Base-by-base conservation (phyloP, 2,329 filamentous ascomycete species). In the Fusarium miscanthi region DNA sequence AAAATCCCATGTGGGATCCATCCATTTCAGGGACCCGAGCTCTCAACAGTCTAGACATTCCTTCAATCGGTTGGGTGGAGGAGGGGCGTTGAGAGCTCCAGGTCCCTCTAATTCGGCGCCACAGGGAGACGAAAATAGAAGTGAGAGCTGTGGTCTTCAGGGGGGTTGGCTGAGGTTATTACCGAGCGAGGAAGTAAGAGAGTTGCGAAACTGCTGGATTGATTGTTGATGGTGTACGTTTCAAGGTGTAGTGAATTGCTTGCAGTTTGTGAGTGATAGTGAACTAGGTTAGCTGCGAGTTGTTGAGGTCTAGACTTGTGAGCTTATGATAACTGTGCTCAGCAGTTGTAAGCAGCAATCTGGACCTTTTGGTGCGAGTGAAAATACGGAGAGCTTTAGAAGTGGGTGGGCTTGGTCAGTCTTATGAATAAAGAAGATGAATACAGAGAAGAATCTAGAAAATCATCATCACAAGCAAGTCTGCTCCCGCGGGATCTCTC, bases 1-100 rank as follows among this genome's bases (percentile, higher is more conserved):
- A 49, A 58, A 64, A 59, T 46, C 38, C 63, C 48, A 49, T 60
- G 46, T 33, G 63, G 66, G 45, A 43, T 60, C 51, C 46, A 52
- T 59, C 51, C 23, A 48, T 54, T 54, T 54, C 61, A 70, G 66
- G 67, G 63, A 60, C 54, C 23, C 35, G 54, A 66, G 66, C 70
- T 73, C 70, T 73, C 70, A 73, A 73, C 70, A 73, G 59, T 70
- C 70, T 63, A 66, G 72, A 73, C 70, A 73, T 37, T 61, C 60
- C 58, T 54, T 70, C 48, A 66, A 52, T 48, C 59, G 61, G 59
- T 73, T 73, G 70, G 53, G 70, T 59, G 70, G 61, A 66, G 65
- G 61, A 70, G 70, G 65, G 43, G 60, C 33, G 69, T 72, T 69
- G 69, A 70, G 69, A 54, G 63, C 48, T 60, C 52, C 64, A n/a